Percentiles rank a stretch among this genome's conserved stretches.
phyloP scores from a whole-genome alignment of 495 filamentous ascomycete genomes.

The Thozetella sp. region DNA sequence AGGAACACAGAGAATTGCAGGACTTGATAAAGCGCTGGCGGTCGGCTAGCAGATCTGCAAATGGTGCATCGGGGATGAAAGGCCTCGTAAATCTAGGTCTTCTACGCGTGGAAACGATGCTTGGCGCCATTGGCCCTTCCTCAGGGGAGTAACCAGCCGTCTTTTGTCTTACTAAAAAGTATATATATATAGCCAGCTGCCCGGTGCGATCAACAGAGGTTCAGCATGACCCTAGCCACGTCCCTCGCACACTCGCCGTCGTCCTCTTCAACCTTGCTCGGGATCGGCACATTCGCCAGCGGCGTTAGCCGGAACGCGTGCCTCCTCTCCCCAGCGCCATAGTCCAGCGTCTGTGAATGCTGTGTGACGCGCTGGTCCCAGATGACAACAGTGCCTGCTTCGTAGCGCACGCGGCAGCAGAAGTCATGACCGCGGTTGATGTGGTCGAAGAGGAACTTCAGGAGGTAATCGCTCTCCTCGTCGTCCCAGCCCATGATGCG shows the following conservation, averaged over 20 bases:
- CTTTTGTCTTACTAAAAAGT: too few species aligned
- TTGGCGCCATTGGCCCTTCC: too few species aligned
- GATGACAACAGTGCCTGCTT: slow-evolving; percentile 57
- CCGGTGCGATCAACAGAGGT: not conserved
- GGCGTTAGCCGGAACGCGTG: slow-evolving; percentile 11
- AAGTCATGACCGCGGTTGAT: slow-evolving; percentile 57
- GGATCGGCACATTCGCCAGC: slow-evolving; percentile 5
- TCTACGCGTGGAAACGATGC: not conserved
- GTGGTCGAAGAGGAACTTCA: slow-evolving; percentile 67
- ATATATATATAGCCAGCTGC: too few species aligned
- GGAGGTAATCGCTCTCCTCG: slow-evolving; percentile 65
- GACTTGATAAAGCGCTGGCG: not conserved
- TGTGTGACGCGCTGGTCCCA: slow-evolving; percentile 46
- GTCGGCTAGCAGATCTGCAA: not conserved
- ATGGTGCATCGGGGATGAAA: not conserved
- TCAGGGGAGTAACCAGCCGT: too few species aligned
- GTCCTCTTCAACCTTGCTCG: not conserved
- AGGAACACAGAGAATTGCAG: not conserved
- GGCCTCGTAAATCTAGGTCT: not conserved
- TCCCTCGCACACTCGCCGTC: not conserved
- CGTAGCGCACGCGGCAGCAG: slow-evolving; percentile 61
- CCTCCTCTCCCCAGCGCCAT: slow-evolving; percentile 11
- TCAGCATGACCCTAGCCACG: not conserved
- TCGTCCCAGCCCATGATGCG: slow-evolving; percentile 67
- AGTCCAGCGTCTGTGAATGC: slow-evolving; percentile 12